phyloP scores from a whole-genome alignment of 2,329 filamentous ascomycete genomes.

The Talaromyces atroroseus region DNA sequence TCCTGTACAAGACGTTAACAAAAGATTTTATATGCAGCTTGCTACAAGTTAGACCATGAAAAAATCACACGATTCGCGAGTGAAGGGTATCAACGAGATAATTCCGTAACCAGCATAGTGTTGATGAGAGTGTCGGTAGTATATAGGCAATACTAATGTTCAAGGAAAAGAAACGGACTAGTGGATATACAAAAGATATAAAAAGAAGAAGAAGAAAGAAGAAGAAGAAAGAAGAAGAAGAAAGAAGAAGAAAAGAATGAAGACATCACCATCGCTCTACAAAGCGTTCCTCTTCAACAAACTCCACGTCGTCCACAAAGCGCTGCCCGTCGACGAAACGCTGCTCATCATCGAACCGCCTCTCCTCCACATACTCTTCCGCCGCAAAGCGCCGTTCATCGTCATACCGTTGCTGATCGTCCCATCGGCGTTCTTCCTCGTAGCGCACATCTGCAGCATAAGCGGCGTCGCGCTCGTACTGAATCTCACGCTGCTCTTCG shows the following conservation, averaged over 20 bases:
- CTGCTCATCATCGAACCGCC: slow-evolving; percentile 1
- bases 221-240: not conserved
- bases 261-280: slow-evolving; percentile 7
- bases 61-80: no score
- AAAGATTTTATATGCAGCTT: not conserved
- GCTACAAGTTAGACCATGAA: not conserved
- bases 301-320: not conserved
- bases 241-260: not conserved
- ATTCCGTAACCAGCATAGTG: not conserved
- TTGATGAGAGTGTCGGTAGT: not conserved
- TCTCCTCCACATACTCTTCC: not conserved
- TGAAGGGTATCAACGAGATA: no score
- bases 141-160: not conserved
- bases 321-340: slow-evolving; percentile 7
- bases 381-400: not conserved
- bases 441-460: not conserved
- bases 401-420: not conserved
- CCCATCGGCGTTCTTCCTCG: not conserved
- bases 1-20: not conserved
- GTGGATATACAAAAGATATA: no score
- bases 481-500: slow-evolving; percentile 5
- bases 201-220: not conserved
- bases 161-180: not conserved
- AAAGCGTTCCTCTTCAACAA: not conserved
- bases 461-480: slow-evolving; percentile 4